phyloP scores from a whole-genome alignment of 164 flowering plant genomes.

The Annona squamosa region DNA sequence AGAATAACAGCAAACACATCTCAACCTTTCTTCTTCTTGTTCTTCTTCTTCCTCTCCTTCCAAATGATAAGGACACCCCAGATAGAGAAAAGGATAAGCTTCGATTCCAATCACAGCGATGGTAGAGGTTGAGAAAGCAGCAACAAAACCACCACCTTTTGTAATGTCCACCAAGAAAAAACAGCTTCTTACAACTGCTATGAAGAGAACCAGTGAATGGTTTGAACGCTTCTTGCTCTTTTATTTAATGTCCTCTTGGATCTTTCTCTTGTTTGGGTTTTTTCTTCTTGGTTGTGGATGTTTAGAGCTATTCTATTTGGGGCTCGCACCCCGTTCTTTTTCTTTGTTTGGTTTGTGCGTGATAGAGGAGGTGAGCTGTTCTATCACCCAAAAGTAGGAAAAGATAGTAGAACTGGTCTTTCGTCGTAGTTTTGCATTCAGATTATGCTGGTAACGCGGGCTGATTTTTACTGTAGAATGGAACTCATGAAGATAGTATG shows the following conservation, averaged over 20 bases:
- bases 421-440: not conserved
- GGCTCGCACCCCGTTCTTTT: not conserved
- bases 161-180: conserved; percentile 50
- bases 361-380: not conserved
- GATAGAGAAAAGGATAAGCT: conserved; percentile 17
- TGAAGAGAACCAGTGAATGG: conserved; percentile 93
- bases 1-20: conserved; percentile 4
- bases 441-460: not conserved
- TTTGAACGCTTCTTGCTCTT: conserved; percentile 13
- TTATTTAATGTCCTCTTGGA: not conserved
- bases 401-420: not conserved
- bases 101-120: conserved; percentile 21
- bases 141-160: conserved; percentile 12
- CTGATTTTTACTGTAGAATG: conserved; percentile 3
- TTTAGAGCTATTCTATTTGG: not conserved
- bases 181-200: conserved; percentile 55
- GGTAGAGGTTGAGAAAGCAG: conserved; percentile 38
- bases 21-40: conserved; percentile 1
- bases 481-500: conserved; percentile 3
- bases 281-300: not conserved
- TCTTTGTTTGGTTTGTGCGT: not conserved
- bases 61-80: conserved; percentile 17
- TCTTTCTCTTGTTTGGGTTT: not conserved
- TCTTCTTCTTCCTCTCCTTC: not conserved
- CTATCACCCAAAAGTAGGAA: not conserved